Evolutionary conservation across 2,329 filamentous ascomycete species (phyloP), one percentile per base, ranked within the genome.

Genomic region (Nemania abortiva): DNA sequence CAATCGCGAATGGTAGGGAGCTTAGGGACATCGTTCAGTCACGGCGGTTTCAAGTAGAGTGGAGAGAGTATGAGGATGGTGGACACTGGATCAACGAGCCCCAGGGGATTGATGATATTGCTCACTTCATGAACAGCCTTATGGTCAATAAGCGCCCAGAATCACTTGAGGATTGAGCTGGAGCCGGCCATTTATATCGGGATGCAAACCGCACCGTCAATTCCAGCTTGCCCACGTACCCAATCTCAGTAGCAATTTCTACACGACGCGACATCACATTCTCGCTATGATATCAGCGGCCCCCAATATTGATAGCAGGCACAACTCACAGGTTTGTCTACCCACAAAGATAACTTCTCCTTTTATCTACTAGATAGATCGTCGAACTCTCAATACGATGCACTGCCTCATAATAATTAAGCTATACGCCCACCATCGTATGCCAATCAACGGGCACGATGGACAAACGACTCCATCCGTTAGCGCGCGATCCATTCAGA

Each of bases 21-120:
- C 66, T 81, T 5, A 68, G 72, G 7, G 65, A 77, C 31, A 64
- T 39, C 13, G 64, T 81, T 10, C 39, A 15, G 5, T 53, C 54
- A 1, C 50, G 47, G 18, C 34, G 50, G 6, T 24, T 62, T n/a
- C 42, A 58, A 10, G 71, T 79, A 0, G 64, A 77, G 42, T 79
- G 74, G 74, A 72, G 71, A 1, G 27, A 54, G 29, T 54, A 54
- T 15, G 27, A 54, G 5, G 70, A 76, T 29, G 72, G 69, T 2
- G 57, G 76, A 65, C 61, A 73, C 57, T 74, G 72, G 72, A 39
- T 74, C 1, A 74, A 74, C 37, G 70, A 75, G 42, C 74, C 72
- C 24, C 45, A 69, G n/a, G 74, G 72, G 15, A 66, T 74, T 1
- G 73, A 74, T 63, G 70, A 74, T 56, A 72, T 74, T 29, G 72